These are phyloP conservation scores for Pseudozyma flocculosa DNA, from an alignment of 1,284 basidiomycete species.

Conservation along the genomic window DNA sequence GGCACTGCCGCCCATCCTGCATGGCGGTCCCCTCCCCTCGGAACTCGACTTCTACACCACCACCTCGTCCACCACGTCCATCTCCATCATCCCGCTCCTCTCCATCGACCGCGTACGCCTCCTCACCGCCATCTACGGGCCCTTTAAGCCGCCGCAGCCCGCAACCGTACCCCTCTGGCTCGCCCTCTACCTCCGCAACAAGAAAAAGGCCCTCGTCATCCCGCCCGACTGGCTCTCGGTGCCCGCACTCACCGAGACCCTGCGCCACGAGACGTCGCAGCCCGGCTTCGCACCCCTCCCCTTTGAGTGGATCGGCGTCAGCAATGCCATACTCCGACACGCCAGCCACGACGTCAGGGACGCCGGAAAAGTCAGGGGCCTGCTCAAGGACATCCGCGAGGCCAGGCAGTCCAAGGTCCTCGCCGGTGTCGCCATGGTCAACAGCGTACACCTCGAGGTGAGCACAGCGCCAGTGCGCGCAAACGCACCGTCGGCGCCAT, in stretches of 20 bases:
- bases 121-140: constrained; percentile 68
- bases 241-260: constrained; percentile 71
- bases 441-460: constrained; percentile 64
- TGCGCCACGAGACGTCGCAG: constrained; percentile 50
- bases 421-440: constrained; percentile 67
- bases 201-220: constrained; percentile 89
- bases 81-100: constrained; percentile 48
- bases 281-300: constrained; percentile 55
- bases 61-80: constrained; percentile 24
- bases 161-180: constrained; percentile 89
- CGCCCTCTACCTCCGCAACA: constrained; percentile 85
- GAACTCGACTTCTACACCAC: constrained; percentile 26
- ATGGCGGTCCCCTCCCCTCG: constrained; percentile 11
- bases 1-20: constrained; percentile 7
- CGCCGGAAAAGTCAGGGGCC: constrained; percentile 74
- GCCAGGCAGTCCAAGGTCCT: constrained; percentile 89
- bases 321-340: constrained; percentile 8
- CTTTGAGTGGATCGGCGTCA: constrained; percentile 54
- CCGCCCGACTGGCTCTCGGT: constrained; percentile 83
- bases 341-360: constrained; percentile 84
- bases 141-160: constrained; percentile 81
- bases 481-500: constrained; percentile 8
- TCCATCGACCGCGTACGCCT: constrained; percentile 52
- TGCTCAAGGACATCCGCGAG: constrained; percentile 91
- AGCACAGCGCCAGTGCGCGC: constrained; percentile 40